Evolutionary conservation across 257 asterid species (phyloP), one percentile per base, ranked within the genome.

Genomic region (Solanum virginianum): DNA sequence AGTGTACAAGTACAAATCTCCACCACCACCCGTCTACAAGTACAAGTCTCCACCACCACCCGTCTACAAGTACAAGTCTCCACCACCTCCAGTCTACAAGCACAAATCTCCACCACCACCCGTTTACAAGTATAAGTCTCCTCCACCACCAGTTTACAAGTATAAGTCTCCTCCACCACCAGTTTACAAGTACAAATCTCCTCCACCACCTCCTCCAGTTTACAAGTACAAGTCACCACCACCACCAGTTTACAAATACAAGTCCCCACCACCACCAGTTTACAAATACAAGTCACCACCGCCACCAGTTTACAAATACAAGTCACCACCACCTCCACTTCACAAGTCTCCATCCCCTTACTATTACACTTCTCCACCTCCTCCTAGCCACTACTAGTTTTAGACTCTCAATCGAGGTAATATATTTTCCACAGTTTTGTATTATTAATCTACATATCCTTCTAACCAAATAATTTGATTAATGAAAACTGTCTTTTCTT

Each of bases 361-460:
- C 53, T 54, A 65, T 81, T 63, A 81, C 71, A 29, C 85, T 8
- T 69, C 87, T 66, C 87, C 88, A 81, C 86, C 86, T 84, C 88
- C 88, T 86, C 88, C 88, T 45, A 39, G 81, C 62, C 88, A 86
- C 85, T 82, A 86, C 85, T 82, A 86, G 41, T 43, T 49, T 17
- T 18, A 49, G 41, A 63, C n/a, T 63, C 16, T 55, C 47, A 7
- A 59, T 55, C 24, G n/a, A 63, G 69, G 83, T 29, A 74, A 57
- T 47, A 45, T 10, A 75, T 75, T 47, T 47, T 2, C 41, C 29
- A 26, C 22, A 59, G 6, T 81, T 57, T 16, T 57, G 71, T 14
- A 57, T 56, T 22, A 63, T 14, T 80, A 43, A n/a, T 45, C 43
- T 57, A 39, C 22, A 22, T 60, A 60, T 51, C 29, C 55, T 60